Conservation (phyloP, 2,329 filamentous ascomycete genomes). For the Coleophoma crateriformis region DNA sequence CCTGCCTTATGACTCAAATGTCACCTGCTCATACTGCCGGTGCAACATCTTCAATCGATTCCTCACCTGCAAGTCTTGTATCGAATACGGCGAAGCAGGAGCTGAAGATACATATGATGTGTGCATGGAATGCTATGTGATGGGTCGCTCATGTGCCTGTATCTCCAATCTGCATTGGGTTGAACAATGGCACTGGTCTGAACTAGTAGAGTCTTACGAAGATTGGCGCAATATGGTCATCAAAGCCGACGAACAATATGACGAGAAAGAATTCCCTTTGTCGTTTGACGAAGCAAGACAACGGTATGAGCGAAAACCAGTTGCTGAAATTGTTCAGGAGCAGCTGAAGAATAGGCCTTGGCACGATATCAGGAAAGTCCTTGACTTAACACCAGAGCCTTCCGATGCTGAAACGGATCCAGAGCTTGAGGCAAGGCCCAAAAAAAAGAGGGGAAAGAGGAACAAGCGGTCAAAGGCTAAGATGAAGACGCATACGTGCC, state of each 20-base stretch:
- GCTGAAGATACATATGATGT: constrained; percentile 88
- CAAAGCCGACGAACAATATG: constrained; percentile 62
- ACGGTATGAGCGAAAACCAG: constrained; percentile 65
- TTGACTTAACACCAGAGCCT: constrained; percentile 28
- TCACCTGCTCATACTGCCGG: constrained; percentile 93
- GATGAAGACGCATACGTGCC: constrained; percentile 57
- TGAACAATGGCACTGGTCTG: constrained; percentile 85
- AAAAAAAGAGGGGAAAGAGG: constrained; percentile 60
- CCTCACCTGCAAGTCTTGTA: constrained; percentile 82
- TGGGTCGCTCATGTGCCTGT: constrained; percentile 90
- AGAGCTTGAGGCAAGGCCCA: constrained; percentile 55
- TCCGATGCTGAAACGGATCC: constrained; percentile 50
- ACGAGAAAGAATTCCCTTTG: constrained; percentile 60
- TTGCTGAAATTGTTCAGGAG: constrained; percentile 92
- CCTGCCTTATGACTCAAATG: constrained; percentile 78
- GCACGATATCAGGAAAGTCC: constrained; percentile 59
- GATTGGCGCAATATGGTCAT: constrained; percentile 76
- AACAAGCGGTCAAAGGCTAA: constrained; percentile 28
- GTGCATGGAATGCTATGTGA: constrained; percentile 98
- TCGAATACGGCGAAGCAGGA: constrained; percentile 59
- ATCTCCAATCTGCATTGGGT: constrained; percentile 84
- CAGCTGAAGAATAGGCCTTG: constrained; percentile 76
- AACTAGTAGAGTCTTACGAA: constrained; percentile 74
- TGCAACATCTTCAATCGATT: constrained; percentile 98
- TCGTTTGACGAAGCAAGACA: constrained; percentile 66